These are phyloP conservation scores for Suillus occidentalis DNA, from an alignment of 768 basidiomycete species.

Conservation along the genomic window DNA sequence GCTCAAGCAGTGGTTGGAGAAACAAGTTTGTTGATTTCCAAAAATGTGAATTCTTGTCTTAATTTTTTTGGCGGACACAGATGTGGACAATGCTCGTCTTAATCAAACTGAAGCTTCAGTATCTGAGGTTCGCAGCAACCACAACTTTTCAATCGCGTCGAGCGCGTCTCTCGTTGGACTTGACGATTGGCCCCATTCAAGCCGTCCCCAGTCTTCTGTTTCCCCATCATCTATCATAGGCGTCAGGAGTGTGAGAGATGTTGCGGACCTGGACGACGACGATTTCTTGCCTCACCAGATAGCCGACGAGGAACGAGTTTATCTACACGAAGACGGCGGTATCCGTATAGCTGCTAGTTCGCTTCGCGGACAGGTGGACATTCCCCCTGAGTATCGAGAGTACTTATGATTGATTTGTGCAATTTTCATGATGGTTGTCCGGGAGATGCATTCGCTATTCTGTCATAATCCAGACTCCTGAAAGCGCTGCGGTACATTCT, in stretches of 20 bases:
- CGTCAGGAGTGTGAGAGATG: background rate
- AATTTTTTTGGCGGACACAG: background rate
- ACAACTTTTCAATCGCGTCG: background rate
- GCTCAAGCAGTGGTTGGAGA: background rate
- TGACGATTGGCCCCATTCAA: background rate
- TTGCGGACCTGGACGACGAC: background rate
- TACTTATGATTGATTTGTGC: background rate
- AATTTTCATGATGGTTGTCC: background rate
- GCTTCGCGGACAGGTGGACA: background rate
- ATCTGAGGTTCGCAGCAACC: background rate
- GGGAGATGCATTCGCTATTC: background rate
- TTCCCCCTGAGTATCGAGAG: constrained; percentile 6
- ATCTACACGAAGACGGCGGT: constrained; percentile 1
- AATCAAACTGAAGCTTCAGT: background rate
- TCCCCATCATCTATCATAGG: background rate
- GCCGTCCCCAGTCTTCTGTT: background rate
- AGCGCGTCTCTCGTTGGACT: background rate
- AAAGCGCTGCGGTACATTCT: background rate
- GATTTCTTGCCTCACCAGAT: background rate
- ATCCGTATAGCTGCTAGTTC: background rate
- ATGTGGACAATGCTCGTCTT: background rate
- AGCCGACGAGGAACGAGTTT: background rate
- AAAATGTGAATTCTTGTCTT: background rate
- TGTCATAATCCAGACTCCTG: background rate
- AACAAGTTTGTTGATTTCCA: background rate